Conservation (phyloP, 2,329 filamentous ascomycete genomes). For the Clonostachys chloroleuca region DNA sequence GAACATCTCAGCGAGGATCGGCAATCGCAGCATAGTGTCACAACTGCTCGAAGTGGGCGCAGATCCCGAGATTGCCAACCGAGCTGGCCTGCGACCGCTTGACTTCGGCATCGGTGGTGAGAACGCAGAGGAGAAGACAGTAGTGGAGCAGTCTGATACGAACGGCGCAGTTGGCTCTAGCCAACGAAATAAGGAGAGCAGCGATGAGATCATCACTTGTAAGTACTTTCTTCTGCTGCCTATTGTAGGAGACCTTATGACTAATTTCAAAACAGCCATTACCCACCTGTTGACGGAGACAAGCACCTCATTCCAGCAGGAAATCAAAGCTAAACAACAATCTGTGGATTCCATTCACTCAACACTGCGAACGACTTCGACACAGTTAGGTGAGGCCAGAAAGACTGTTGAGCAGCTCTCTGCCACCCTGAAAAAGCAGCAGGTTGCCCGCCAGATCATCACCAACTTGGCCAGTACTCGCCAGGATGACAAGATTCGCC, state of each 20-base stretch:
- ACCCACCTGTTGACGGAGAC: conserved; percentile 78
- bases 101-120: conserved; percentile 90
- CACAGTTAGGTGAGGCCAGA: conserved; percentile 72
- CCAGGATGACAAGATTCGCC: conserved; percentile 53
- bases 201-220: conserved; percentile 77
- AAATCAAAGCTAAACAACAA: conserved; percentile 79
- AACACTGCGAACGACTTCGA: conserved; percentile 75
- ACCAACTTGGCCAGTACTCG: conserved; percentile 72
- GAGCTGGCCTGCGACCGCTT: conserved; percentile 81
- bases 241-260: conserved; percentile 4
- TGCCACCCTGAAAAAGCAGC: conserved; percentile 57
- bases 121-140: conserved; percentile 33
- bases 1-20: conserved; percentile 88
- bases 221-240: conserved; percentile 34
- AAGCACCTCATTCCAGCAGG: conserved; percentile 72
- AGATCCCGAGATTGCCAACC: conserved; percentile 86
- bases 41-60: conserved; percentile 93
- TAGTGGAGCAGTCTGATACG: not conserved
- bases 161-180: conserved; percentile 20
- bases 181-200: conserved; percentile 54
- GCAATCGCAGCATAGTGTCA: conserved; percentile 92
- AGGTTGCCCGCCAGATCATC: conserved; percentile 67
- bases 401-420: conserved; percentile 69
- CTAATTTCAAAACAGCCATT: conserved; percentile 56
- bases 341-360: conserved; percentile 78